phyloP scores from a whole-genome alignment of 106 monocot species.

The Iris macrosiphon region DNA sequence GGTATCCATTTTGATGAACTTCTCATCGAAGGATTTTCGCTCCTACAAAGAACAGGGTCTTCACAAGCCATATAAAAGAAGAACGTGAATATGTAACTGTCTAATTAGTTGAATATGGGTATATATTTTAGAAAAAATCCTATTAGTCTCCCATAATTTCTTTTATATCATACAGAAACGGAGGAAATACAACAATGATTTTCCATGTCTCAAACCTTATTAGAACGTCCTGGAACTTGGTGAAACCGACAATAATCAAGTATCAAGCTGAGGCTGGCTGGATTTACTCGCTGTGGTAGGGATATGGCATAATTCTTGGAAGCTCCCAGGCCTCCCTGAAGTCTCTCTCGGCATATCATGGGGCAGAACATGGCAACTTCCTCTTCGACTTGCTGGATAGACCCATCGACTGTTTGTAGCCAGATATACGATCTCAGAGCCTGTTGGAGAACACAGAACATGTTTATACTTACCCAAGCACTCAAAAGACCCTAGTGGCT shows the following conservation, averaged over 20 bases:
- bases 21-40: slow-evolving; percentile 73
- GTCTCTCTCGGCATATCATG: slow-evolving; percentile 77
- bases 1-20: slow-evolving; percentile 59
- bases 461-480: neutral
- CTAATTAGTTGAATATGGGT: no score
- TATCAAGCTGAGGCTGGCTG: slow-evolving; percentile 65
- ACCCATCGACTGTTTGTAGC: slow-evolving; percentile 87
- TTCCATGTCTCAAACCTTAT: slow-evolving; percentile 63
- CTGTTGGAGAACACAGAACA: slow-evolving; percentile 33
- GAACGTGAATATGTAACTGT: no score
- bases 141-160: no score
- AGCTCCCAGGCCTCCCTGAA: slow-evolving; percentile 76
- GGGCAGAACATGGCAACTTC: slow-evolving; percentile 99
- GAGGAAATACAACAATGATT: no score
- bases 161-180: no score
- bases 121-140: no score
- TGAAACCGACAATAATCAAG: slow-evolving; percentile 99
- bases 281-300: slow-evolving; percentile 80
- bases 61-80: no score
- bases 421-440: slow-evolving; percentile 92
- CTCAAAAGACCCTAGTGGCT: no score
- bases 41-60: slow-evolving; percentile 42
- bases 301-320: slow-evolving; percentile 94
- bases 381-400: slow-evolving; percentile 95
- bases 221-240: slow-evolving; percentile 89